Base-by-base conservation (phyloP, 495 filamentous ascomycete genomes). In the Penicillium manginii region DNA sequence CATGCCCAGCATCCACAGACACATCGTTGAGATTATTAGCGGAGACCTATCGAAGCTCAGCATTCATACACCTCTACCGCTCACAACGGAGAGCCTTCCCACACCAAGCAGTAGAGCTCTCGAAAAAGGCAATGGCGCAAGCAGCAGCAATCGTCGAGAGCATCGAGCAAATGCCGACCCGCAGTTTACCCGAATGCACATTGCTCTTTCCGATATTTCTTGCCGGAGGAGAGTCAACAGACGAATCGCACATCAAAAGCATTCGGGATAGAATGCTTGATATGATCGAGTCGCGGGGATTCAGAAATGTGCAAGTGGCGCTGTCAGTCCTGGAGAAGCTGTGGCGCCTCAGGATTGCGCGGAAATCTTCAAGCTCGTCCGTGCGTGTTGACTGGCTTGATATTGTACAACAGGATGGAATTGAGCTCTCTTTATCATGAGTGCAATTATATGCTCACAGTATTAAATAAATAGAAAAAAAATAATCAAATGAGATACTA, bases 181-280 rank as follows among this genome's bases (percentile, higher is more conserved):
- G 58, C 8, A 60, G 58, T 46, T 21, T 60, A n/a, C 52, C 58
- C 0, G 58, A 60, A 40, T 60, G 58, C 33, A 56, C 58, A 40
- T 50, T 60, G 29, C 58, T 60, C 15, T 60, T 60, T 39, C 58
- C 58, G n/a, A 17, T 60, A 5, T 60, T 60, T 18, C 47, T 60
- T 2, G 58, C 52, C 3, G 58, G 58, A 2, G 58, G 58, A 21
- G 58, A 60, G 46, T 52, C 58, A 5, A 55, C 58, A 1, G 18
- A 26, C 11, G 53, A 60, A 51, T 26, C 58, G 1, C 52, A 60
- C 42, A 60, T 60, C 47, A 55, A 52, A 22, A 35, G 15, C 14
- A 60, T 60, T 46, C 53, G 52, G 11, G 8, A 55, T 35, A 33
- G 54, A 26, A 60, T 60, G 58, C 52, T 56, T 10, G 58, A 60